Evolutionary conservation across 495 filamentous ascomycete species (phyloP).

Genomic region (Annulohypoxylon stygium): DNA sequence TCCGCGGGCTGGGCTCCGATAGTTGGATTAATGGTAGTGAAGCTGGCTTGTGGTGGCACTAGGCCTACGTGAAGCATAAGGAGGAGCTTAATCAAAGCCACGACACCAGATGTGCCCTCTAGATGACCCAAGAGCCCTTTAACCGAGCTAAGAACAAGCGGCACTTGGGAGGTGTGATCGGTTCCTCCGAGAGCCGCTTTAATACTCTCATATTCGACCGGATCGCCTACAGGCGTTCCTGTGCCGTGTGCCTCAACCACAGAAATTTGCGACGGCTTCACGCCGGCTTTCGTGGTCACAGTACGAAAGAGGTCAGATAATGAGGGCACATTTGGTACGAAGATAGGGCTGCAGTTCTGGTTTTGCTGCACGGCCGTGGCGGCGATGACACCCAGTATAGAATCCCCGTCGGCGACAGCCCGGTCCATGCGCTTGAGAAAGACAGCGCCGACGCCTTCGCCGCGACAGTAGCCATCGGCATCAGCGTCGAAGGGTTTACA

Average conservation of each 20-base stretch:
- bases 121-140: slow-evolving; percentile 65
- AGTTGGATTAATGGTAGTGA: slow-evolving; percentile 53
- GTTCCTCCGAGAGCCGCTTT: neutral
- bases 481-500: slow-evolving; percentile 55
- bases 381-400: slow-evolving; percentile 66
- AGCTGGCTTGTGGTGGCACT: slow-evolving; percentile 61
- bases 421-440: slow-evolving; percentile 64
- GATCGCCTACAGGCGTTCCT: neutral
- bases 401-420: slow-evolving; percentile 58
- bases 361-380: slow-evolving; percentile 61
- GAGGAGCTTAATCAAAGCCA: slow-evolving; percentile 58
- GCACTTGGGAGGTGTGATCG: neutral
- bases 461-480: slow-evolving; percentile 71
- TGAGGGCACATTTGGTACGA: neutral
- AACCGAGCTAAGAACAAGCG: slow-evolving; percentile 45
- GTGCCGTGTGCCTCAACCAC: neutral
- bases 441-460: slow-evolving; percentile 64
- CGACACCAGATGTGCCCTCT: slow-evolving; percentile 60
- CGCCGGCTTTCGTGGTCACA: neutral
- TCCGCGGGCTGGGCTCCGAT: slow-evolving; percentile 46
- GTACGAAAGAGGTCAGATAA: neutral
- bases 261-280: neutral
- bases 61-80: slow-evolving; percentile 60
- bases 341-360: neutral
- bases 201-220: neutral